Evolutionary conservation across 805 yeast genomes (phyloP).

Genomic region (Metschnikowia chrysomelidarum): DNA sequence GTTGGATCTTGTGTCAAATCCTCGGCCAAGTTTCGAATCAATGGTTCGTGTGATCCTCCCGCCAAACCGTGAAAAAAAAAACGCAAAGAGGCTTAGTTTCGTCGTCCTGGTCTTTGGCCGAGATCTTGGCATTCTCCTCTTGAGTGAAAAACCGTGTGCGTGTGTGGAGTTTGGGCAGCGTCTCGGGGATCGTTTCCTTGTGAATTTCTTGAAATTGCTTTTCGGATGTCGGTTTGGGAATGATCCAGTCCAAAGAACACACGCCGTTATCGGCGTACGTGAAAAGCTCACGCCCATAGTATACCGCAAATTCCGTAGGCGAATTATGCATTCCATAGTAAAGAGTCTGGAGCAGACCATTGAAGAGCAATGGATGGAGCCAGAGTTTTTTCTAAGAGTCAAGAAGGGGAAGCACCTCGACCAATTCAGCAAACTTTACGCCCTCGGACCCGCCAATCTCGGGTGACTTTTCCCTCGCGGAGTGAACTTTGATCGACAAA

Average conservation of each 20-base stretch:
- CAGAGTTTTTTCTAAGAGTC: conserved; percentile 39
- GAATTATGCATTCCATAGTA: conserved; percentile 58
- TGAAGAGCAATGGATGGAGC: conserved; percentile 61
- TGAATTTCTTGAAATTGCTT: conserved; percentile 26
- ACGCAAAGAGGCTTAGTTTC: conserved; percentile 58
- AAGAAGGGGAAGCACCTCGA: conserved; percentile 21
- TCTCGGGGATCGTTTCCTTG: conserved; percentile 31
- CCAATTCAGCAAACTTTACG: conserved; percentile 12
- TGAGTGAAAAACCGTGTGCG: conserved; percentile 53
- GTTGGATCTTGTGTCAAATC: conserved; percentile 24
- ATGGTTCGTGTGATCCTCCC: conserved; percentile 83
- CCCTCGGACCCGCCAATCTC: conserved; percentile 6
- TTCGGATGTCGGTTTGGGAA: conserved; percentile 32
- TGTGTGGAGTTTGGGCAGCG: conserved; percentile 43
- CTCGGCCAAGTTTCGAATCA: conserved; percentile 59
- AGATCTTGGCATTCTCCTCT: conserved; percentile 39
- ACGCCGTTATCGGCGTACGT: conserved; percentile 64
- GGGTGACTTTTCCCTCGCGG: conserved; percentile 19
- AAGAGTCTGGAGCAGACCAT: conserved; percentile 77
- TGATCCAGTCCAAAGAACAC: conserved; percentile 72
- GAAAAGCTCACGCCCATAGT: conserved; percentile 72
- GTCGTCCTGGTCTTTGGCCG: conserved; percentile 17
- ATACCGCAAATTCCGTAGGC: conserved; percentile 51
- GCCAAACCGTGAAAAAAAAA: conserved; percentile 72
- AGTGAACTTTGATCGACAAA: conserved; percentile 28